Percentiles rank a stretch among this genome's conserved stretches.
Evolutionary conservation across 345 rosid species (phyloP).

Genomic region (Citrus cavaleriei): DNA sequence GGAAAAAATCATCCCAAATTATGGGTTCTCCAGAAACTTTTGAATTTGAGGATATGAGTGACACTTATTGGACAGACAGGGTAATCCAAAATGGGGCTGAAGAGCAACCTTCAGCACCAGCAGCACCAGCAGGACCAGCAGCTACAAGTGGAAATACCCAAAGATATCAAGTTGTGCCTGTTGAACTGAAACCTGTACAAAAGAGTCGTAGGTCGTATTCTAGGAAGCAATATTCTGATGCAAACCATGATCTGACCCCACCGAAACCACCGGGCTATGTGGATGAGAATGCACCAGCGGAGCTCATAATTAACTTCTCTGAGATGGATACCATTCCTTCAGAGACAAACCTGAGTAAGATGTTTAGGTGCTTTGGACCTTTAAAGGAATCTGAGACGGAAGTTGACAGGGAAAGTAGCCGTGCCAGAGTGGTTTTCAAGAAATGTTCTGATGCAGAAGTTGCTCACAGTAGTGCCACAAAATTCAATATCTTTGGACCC

Average conservation of each 20-base stretch:
- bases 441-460: conserved; percentile 70
- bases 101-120: conserved; percentile 45
- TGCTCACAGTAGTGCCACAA: conserved; percentile 74
- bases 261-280: conserved; percentile 49
- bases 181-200: conserved; percentile 47
- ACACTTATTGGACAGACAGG: conserved; percentile 93
- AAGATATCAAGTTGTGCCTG: conserved; percentile 50
- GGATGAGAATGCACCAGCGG: conserved; percentile 71
- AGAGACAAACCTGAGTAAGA: conserved; percentile 68
- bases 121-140: not conserved
- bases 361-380: conserved; percentile 83
- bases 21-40: conserved; percentile 64
- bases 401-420: conserved; percentile 60
- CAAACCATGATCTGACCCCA: conserved; percentile 25
- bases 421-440: conserved; percentile 90
- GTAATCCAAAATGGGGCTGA: conserved; percentile 84
- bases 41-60: conserved; percentile 90
- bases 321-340: conserved; percentile 66
- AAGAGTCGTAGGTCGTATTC: conserved; percentile 55
- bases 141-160: conserved; percentile 26
- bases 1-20: conserved; percentile 38
- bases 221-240: conserved; percentile 57
- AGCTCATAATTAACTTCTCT: conserved; percentile 72
- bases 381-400: conserved; percentile 70
- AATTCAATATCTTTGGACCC: conserved; percentile 74